Conservation (phyloP, 1,284 basidiomycete genomes). For the Ceratobasidium sp. region DNA sequence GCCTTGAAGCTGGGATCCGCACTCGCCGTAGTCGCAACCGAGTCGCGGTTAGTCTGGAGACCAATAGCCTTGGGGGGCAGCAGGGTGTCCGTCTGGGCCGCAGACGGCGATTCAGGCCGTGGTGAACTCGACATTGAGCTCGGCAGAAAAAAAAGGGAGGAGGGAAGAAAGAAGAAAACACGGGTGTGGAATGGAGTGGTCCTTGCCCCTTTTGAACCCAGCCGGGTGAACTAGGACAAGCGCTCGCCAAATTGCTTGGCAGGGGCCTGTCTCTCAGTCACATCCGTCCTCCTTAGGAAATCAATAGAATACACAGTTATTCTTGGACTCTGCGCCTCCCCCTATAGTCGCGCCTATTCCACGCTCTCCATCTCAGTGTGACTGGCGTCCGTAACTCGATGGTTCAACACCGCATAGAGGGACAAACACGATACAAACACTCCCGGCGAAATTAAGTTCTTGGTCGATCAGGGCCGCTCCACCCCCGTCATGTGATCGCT, state of each 20-base stretch:
- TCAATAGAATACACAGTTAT: not conserved
- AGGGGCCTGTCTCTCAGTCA: slow-evolving; percentile 27
- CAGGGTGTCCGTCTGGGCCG: slow-evolving; percentile 36
- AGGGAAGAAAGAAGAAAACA: not conserved
- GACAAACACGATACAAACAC: not conserved
- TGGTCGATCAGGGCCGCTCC: slow-evolving; percentile 8
- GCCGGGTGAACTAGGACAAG: not conserved
- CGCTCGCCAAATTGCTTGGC: slow-evolving; percentile 28
- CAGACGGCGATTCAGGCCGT: slow-evolving; percentile 42
- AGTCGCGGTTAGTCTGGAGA: slow-evolving; percentile 45
- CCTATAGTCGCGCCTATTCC: not conserved
- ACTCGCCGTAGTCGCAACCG: slow-evolving; percentile 33
- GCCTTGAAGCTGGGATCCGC: slow-evolving; percentile 36
- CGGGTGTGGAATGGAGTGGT: not conserved
- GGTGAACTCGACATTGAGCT: slow-evolving; percentile 22
- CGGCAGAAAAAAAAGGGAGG: slow-evolving; percentile 12
- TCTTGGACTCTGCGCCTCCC: not conserved
- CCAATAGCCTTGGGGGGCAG: slow-evolving; percentile 42
- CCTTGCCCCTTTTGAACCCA: slow-evolving; percentile 24
- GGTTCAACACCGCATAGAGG: no score
- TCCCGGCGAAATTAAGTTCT: not conserved
- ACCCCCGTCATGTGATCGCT: not conserved
- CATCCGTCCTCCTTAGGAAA: not conserved
- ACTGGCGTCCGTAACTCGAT: no score
- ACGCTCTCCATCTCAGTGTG: no score